These are phyloP conservation scores for Rhodomyrtus psidioides DNA, from an alignment of 441 rosid genomes.

Conservation along the genomic window DNA sequence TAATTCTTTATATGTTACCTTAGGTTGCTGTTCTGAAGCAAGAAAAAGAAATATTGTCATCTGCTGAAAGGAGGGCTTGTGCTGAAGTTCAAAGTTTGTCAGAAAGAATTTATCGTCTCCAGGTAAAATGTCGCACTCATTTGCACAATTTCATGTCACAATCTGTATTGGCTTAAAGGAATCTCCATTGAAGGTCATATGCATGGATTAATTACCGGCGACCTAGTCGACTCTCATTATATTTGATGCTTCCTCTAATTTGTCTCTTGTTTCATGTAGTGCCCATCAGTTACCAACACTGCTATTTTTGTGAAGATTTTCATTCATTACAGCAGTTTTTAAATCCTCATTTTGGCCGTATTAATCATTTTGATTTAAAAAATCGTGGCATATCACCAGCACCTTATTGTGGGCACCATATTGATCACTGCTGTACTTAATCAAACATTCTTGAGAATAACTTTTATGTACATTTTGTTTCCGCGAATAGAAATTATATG, in stretches of 20 bases:
- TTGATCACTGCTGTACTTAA: neutral
- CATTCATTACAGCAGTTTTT: neutral
- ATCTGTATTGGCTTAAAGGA: neutral
- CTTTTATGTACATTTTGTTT: neutral
- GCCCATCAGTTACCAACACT: neutral
- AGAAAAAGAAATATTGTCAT: constrained; percentile 74
- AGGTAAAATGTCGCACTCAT: constrained; percentile 30
- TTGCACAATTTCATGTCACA: neutral
- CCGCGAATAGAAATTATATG: constrained; percentile 1
- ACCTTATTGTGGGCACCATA: neutral
- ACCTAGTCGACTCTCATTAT: neutral
- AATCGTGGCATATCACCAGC: neutral
- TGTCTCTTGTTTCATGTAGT: neutral
- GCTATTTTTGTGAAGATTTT: neutral
- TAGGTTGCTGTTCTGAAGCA: constrained; percentile 72
- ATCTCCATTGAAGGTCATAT: neutral
- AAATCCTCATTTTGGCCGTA: neutral
- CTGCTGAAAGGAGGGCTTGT: constrained; percentile 88
- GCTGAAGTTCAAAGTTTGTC: constrained; percentile 87
- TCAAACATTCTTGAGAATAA: neutral
- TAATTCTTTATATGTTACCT: neutral
- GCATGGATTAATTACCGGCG: neutral
- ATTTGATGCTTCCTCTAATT: neutral
- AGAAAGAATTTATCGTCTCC: constrained; percentile 75
- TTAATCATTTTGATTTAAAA: neutral